Base-by-base conservation (phyloP, 2,329 filamentous ascomycete species). In the Colletotrichum paranaense region DNA sequence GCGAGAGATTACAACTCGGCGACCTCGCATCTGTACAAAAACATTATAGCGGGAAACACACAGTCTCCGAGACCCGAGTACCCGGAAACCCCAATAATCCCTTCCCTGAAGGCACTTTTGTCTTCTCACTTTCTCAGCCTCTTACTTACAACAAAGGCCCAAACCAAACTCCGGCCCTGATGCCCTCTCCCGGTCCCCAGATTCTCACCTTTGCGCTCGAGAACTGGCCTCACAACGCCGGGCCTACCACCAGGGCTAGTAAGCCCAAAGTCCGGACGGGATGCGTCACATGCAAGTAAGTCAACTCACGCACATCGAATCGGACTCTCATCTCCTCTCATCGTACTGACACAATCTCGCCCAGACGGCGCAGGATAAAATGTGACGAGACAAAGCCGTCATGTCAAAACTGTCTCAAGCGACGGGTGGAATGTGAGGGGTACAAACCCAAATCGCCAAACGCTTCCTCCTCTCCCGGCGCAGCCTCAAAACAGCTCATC, bases 191-290 rank as follows among this genome's bases (percentile, higher is more conserved):
- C 19, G 70, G 65, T 24, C 65, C 65, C 16, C 42, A 32, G 19
- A 49, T 72, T 19, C 66, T 72, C n/a, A 72, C 66, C 55, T 72
- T 72, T 12, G 66, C 70, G 4, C 49, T 72, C 30, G 65, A 63
- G 38, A 62, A 72, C 70, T 69, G 70, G 70, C 70, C 70, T 53
- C 55, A 42, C 24, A 69, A 62, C 38, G 5, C 42, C 16, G 70
- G 70, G 24, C 70, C 70, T 14, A 42, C 19, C 11, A 72, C 66
- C 38, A 62, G 74, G n/a, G 68, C 74, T 5, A 76, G 69, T 53
- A 75, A 56, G 26, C 74, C 72, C 52, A 76, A 76, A 55, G 74
- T 76, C 35, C 72, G 74, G 14, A 76, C 75, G 5, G 74, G 74
- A 62, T 75, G 74, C 38, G 22, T 75, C 14, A 75, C 71, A n/a